Evolutionary conservation across 1,139 yeast genomes (phyloP).

Genomic region (Candida anutae): DNA sequence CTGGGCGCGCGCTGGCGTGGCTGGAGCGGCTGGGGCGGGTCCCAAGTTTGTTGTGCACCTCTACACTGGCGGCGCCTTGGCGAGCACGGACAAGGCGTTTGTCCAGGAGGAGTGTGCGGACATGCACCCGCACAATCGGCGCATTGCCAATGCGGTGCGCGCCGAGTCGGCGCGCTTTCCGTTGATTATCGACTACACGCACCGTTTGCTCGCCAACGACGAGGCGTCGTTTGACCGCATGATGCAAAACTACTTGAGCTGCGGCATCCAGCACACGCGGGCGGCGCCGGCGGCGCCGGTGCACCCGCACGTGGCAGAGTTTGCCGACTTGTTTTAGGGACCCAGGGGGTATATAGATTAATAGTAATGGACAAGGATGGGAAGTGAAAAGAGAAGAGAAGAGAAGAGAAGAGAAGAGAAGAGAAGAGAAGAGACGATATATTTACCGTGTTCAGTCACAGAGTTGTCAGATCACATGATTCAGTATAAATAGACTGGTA

Average conservation of each 20-base stretch:
- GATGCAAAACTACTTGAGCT: constrained; percentile 33
- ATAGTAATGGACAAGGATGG: too few relatives aligned
- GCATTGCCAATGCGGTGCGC: constrained; percentile 7
- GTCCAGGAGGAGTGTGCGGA: constrained; percentile 30
- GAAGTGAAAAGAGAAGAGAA: too few relatives aligned
- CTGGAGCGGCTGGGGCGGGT: constrained; percentile 2
- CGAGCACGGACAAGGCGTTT: constrained; percentile 25
- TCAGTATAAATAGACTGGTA: too few relatives aligned
- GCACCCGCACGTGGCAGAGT: constrained; percentile 42
- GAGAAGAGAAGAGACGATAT: too few relatives aligned
- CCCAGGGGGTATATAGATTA: too few relatives aligned
- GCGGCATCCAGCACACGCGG: constrained; percentile 29
- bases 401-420: too few relatives aligned
- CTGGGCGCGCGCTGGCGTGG: constrained; percentile 1
- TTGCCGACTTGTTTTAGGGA: constrained; percentile 34
- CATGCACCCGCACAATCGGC: constrained; percentile 38
- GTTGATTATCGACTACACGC: constrained; percentile 51
- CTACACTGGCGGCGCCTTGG: constrained; percentile 17
- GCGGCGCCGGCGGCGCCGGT: constrained; percentile 14
- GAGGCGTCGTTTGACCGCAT: constrained; percentile 34
- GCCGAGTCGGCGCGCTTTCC: constrained; percentile 17
- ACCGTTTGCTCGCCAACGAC: constrained; percentile 45
- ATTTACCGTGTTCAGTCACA: too few relatives aligned
- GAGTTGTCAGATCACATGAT: too few relatives aligned
- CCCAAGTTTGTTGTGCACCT: constrained; percentile 19